These are phyloP conservation scores for Microascus cirrosus DNA, from an alignment of 2,329 filamentous ascomycete genomes.

Conservation along the genomic window DNA sequence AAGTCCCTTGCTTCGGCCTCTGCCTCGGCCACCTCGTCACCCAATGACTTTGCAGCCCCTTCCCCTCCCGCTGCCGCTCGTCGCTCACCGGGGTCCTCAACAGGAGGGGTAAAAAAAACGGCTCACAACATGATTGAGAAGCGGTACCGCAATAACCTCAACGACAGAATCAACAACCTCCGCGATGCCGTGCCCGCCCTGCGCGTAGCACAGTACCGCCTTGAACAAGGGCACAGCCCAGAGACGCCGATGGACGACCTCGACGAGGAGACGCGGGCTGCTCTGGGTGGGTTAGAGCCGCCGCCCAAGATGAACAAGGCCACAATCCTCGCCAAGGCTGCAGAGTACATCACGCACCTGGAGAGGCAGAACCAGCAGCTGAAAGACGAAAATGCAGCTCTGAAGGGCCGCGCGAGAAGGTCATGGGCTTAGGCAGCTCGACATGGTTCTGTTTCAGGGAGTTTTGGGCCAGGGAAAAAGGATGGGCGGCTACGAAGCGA, in stretches of 20 bases:
- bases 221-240: slow-evolving; percentile 11
- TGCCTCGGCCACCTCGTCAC: slow-evolving; percentile 9
- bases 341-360: slow-evolving; percentile 24
- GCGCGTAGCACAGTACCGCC: slow-evolving; percentile 17
- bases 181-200: slow-evolving; percentile 54
- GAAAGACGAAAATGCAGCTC: slow-evolving; percentile 18
- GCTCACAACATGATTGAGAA: slow-evolving; percentile 83
- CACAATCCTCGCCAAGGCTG: slow-evolving; percentile 26
- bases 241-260: slow-evolving; percentile 5
- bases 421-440: not conserved
- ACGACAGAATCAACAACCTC: slow-evolving; percentile 70
- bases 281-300: slow-evolving; percentile 18
- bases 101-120: slow-evolving; percentile 49
- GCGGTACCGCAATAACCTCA: slow-evolving; percentile 71
- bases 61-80: slow-evolving; percentile 3
- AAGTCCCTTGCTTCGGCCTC: slow-evolving; percentile 16
- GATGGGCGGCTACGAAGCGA: not conserved
- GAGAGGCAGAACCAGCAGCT: slow-evolving; percentile 21
- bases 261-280: slow-evolving; percentile 10
- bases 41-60: slow-evolving; percentile 10
- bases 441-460: not conserved
- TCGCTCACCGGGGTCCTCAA: slow-evolving; percentile 1
- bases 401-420: slow-evolving; percentile 13
- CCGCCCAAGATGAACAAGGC: slow-evolving; percentile 30
- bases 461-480: not conserved